Conservation (phyloP, 1,139 yeast species). For the Keqinozyma sinolaborantium region DNA sequence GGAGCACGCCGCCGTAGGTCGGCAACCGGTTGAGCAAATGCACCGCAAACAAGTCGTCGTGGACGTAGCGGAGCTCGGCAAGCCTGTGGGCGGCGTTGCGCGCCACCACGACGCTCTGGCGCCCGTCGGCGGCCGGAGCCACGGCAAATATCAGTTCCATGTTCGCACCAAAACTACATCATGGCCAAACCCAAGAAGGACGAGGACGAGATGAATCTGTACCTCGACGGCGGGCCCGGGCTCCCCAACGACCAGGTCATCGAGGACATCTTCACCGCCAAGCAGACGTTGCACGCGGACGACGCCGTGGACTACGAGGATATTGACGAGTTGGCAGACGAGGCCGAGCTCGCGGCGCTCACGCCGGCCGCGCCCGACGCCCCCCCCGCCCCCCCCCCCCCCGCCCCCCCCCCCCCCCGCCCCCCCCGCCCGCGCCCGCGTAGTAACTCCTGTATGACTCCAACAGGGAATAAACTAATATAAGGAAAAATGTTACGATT, state of each 20-base stretch:
- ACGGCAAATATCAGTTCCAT: slow-evolving; percentile 15
- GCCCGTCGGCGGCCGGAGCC: slow-evolving; percentile 13
- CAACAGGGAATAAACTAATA: no score
- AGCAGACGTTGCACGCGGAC: slow-evolving; percentile 66
- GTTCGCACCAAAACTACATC: slow-evolving; percentile 1
- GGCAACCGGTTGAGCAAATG: slow-evolving; percentile 1
- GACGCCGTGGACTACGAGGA: slow-evolving; percentile 96
- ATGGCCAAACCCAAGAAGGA: slow-evolving; percentile 3
- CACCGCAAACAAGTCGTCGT: slow-evolving; percentile 32
- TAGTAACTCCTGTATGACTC: no score
- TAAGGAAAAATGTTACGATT: no score
- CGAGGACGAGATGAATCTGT: slow-evolving; percentile 15
- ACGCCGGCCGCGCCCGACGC: slow-evolving; percentile 4
- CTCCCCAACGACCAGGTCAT: slow-evolving; percentile 33
- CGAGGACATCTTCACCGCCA: slow-evolving; percentile 37
- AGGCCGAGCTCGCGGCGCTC: slow-evolving; percentile 54
- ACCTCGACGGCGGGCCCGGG: slow-evolving; percentile 10
- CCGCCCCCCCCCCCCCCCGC: no score
- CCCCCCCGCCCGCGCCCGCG: no score
- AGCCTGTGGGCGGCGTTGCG: slow-evolving; percentile 45
- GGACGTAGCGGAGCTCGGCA: slow-evolving; percentile 45
- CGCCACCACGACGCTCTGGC: slow-evolving; percentile 17
- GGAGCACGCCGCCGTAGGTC: neutral
- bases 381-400: no score
- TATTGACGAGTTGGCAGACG: slow-evolving; percentile 90